A percentile compares a stretch with the other conserved stretches of the same genome.
Evolutionary conservation across 2,329 filamentous ascomycete species (phyloP).

Genomic region (Aspergillus fijiensis): DNA sequence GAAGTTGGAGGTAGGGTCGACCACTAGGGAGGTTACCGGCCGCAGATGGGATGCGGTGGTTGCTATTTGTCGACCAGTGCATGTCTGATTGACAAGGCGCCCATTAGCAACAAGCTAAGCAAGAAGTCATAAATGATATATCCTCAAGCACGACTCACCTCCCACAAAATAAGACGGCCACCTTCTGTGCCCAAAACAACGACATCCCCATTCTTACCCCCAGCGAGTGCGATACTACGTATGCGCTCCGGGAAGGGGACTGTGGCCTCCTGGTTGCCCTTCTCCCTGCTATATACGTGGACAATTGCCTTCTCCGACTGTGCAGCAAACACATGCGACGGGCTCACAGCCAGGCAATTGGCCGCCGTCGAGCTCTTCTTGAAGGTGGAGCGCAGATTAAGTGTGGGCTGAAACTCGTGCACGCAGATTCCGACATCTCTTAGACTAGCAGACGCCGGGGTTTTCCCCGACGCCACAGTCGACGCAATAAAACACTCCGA

Average conservation of each 20-base stretch:
- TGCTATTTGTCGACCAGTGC: constrained; percentile 46
- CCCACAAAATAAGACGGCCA: constrained; percentile 87
- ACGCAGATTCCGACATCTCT: constrained; percentile 86
- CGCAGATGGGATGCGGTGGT: constrained; percentile 46
- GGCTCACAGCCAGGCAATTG: constrained; percentile 76
- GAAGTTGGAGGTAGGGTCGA: constrained; percentile 61
- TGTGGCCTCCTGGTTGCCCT: constrained; percentile 82
- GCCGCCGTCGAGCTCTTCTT: constrained; percentile 86
- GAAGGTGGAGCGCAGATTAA: constrained; percentile 72
- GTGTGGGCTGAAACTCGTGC: constrained; percentile 76
- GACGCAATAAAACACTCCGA: constrained; percentile 51
- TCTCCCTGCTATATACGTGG: constrained; percentile 83
- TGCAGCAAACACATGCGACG: constrained; percentile 83
- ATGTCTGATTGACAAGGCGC: constrained; percentile 31
- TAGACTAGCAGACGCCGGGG: constrained; percentile 49
- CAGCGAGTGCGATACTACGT: constrained; percentile 70
- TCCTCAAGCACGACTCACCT: constrained; percentile 58
- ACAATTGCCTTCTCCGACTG: constrained; percentile 90
- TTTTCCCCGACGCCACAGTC: constrained; percentile 42
- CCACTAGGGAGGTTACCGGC: constrained; percentile 69
- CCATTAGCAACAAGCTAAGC: neutral
- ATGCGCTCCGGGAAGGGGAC: constrained; percentile 88
- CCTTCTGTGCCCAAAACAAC: constrained; percentile 79
- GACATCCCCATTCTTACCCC: constrained; percentile 59
- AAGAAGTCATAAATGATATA: neutral